Conservation (phyloP, 2,329 filamentous ascomycete species). For the Diaporthe sp. region DNA sequence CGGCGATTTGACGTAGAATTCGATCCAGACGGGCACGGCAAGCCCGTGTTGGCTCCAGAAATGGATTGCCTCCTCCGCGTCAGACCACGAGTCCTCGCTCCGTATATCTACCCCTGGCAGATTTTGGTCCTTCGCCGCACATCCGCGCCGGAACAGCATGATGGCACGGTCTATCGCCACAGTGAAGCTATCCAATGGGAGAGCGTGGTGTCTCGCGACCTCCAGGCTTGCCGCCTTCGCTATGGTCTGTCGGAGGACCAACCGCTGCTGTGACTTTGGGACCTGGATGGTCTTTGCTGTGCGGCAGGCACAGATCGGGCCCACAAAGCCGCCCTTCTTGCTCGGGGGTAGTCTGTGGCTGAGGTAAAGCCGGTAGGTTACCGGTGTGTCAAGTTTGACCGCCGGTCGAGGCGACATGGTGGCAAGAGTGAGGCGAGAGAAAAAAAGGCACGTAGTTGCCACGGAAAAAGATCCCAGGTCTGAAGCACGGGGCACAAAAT, state of each 20-base stretch:
- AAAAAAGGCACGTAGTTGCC: conserved; percentile 20
- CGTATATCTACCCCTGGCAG: conserved; percentile 13
- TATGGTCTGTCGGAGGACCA: conserved; percentile 13
- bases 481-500: conserved; percentile 13
- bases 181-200: conserved; percentile 7
- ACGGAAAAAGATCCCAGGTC: not conserved
- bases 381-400: conserved; percentile 15
- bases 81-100: conserved; percentile 10
- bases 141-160: not conserved
- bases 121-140: conserved; percentile 14
- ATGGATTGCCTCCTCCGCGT: conserved; percentile 14
- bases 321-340: conserved; percentile 12
- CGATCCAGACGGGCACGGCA: conserved; percentile 15
- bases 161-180: conserved; percentile 11
- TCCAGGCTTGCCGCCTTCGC: conserved; percentile 17
- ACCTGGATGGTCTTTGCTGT: conserved; percentile 1
- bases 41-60: conserved; percentile 14
- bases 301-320: conserved; percentile 18
- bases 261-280: not conserved
- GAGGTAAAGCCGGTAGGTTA: conserved; percentile 13
- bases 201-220: not conserved
- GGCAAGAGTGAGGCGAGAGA: not conserved
- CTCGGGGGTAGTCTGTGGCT: conserved; percentile 22
- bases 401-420: conserved; percentile 20
- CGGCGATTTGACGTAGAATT: conserved; percentile 15